phyloP scores from a whole-genome alignment of 345 rosid genomes.

The Mercurialis annua region DNA sequence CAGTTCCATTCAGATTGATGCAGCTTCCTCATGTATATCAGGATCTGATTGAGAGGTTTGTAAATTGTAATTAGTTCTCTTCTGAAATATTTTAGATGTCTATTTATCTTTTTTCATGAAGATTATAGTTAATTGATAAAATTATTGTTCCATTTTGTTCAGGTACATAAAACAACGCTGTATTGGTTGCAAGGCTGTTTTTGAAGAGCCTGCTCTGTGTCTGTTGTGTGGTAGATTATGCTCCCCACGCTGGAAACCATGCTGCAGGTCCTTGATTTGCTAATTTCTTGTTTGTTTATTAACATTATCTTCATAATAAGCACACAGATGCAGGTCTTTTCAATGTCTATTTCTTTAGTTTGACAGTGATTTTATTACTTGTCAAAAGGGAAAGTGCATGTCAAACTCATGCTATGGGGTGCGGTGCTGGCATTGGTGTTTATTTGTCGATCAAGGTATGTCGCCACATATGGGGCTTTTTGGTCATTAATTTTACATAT shows the following conservation, averaged over 20 bases:
- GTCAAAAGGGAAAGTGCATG: slow-evolving; percentile 60
- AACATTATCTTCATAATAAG: background rate
- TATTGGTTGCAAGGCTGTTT: slow-evolving; percentile 45
- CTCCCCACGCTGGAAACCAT: slow-evolving; percentile 62
- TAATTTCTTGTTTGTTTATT: slow-evolving; percentile 1
- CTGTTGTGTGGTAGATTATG: slow-evolving; percentile 88
- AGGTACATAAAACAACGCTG: slow-evolving; percentile 81
- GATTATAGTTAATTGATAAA: slow-evolving; percentile 11
- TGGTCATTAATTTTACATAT: background rate
- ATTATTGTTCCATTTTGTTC: slow-evolving; percentile 16
- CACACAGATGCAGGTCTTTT: slow-evolving; percentile 9
- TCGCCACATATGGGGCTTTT: background rate
- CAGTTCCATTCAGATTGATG: slow-evolving; percentile 81
- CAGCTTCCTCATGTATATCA: slow-evolving; percentile 75
- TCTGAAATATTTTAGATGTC: slow-evolving; percentile 12
- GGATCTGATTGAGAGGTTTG: slow-evolving; percentile 80
- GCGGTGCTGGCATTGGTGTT: slow-evolving; percentile 87
- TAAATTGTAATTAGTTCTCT: slow-evolving; percentile 6
- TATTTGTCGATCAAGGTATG: slow-evolving; percentile 77
- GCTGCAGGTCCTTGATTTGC: slow-evolving; percentile 68
- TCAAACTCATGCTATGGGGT: slow-evolving; percentile 61
- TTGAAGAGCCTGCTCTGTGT: slow-evolving; percentile 78
- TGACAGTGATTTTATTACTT: background rate
- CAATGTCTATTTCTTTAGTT: slow-evolving; percentile 1
- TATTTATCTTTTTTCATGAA: slow-evolving; percentile 10